Percentiles rank a stretch among this genome's conserved stretches.
These are phyloP conservation scores for Umbilicus rupestris DNA, from an alignment of 164 flowering plant species.

Conservation along the genomic window DNA sequence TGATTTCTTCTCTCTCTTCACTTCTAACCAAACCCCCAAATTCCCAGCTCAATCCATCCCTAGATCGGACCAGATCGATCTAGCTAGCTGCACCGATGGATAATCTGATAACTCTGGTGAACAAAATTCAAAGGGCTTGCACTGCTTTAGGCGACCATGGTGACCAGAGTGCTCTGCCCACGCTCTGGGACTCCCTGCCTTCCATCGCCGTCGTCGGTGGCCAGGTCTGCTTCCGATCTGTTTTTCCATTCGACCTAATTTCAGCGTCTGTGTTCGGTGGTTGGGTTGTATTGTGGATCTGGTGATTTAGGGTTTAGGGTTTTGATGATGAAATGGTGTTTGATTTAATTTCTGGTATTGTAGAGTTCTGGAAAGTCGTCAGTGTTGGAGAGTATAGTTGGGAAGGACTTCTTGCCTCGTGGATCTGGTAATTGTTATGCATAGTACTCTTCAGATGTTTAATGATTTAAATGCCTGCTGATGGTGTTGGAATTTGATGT, in stretches of 20 bases:
- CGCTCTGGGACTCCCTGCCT: constrained; percentile 94
- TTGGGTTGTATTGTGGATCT: neutral
- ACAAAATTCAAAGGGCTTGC: constrained; percentile 86
- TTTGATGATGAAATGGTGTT: neutral
- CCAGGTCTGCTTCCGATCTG: constrained; percentile 46
- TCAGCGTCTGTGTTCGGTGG: no score
- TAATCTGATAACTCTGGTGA: constrained; percentile 64
- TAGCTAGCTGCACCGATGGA: constrained; percentile 32
- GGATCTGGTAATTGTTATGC: constrained; percentile 49
- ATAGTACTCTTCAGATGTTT: neutral
- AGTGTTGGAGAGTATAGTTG: constrained; percentile 73
- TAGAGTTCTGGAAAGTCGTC: constrained; percentile 82
- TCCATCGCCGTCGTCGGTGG: constrained; percentile 97
- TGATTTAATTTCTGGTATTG: neutral
- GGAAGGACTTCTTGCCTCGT: constrained; percentile 79
- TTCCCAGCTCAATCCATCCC: no score
- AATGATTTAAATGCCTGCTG: neutral
- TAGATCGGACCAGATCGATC: no score
- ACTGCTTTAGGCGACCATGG: constrained; percentile 91
- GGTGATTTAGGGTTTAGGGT: neutral
- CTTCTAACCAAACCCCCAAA: no score
- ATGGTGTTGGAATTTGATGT: constrained; percentile 12
- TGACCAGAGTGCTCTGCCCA: constrained; percentile 70
- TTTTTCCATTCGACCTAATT: constrained; percentile 1
- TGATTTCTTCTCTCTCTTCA: no score